A percentile compares a stretch with the other conserved stretches of the same genome.
These are phyloP conservation scores for Neolentinus lepideus DNA, from an alignment of 1,284 basidiomycete species.

Conservation along the genomic window DNA sequence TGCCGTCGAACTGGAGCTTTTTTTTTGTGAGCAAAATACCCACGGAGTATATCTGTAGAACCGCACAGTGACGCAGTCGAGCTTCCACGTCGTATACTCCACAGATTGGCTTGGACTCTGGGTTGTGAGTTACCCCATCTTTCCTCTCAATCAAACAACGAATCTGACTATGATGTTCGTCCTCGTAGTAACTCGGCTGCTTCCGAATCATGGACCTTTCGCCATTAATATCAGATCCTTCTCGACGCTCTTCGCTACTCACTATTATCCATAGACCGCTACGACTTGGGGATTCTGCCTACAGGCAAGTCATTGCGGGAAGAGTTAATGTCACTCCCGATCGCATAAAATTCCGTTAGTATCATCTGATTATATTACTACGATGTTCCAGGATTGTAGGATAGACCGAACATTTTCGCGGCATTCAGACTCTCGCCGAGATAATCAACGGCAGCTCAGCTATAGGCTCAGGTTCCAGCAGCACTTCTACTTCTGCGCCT, in stretches of 20 bases:
- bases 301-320: conserved; percentile 33
- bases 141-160: neutral
- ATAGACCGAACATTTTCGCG: conserved; percentile 35
- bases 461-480: neutral
- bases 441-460: conserved; percentile 14
- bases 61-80: conserved; percentile 21
- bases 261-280: conserved; percentile 23
- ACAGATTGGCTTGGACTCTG: conserved; percentile 13
- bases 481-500: neutral
- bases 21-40: conserved; percentile 1
- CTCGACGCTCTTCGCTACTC: conserved; percentile 3
- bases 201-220: conserved; percentile 8
- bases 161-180: neutral
- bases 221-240: conserved; percentile 13
- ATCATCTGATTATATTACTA: neutral
- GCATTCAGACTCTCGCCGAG: conserved; percentile 30
- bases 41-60: conserved; percentile 7
- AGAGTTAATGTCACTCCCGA: neutral
- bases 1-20: conserved; percentile 11
- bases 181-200: conserved; percentile 18
- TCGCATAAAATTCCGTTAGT: neutral
- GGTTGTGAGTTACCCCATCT: conserved; percentile 9
- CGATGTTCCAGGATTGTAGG: conserved; percentile 36
- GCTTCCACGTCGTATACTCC: conserved; percentile 14
- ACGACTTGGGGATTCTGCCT: conserved; percentile 46